phyloP scores from a whole-genome alignment of 2,329 filamentous ascomycete species.

The Xylariales sp. region DNA sequence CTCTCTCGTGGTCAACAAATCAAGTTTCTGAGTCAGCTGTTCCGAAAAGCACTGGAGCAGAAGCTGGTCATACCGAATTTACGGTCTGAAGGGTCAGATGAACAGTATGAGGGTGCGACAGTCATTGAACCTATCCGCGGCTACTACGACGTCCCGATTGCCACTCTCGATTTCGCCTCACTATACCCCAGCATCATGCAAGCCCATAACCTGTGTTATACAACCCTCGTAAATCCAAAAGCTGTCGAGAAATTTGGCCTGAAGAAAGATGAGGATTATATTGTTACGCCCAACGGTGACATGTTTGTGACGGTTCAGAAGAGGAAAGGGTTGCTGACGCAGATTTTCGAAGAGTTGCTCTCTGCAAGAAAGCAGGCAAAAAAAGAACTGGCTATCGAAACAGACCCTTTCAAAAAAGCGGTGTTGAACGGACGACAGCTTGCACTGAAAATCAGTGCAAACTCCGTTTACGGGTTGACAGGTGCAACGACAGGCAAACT shows the following conservation, averaged over 20 bases:
- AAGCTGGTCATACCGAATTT: slow-evolving; percentile 92
- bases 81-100: slow-evolving; percentile 64
- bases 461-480: slow-evolving; percentile 96
- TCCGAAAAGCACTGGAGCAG: slow-evolving; percentile 89
- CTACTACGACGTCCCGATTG: slow-evolving; percentile 93
- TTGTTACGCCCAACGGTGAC: slow-evolving; percentile 91
- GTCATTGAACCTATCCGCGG: slow-evolving; percentile 93
- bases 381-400: slow-evolving; percentile 81
- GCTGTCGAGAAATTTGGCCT: slow-evolving; percentile 72
- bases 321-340: slow-evolving; percentile 85
- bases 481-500: slow-evolving; percentile 95
- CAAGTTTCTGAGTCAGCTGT: slow-evolving; percentile 96
- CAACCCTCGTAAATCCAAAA: slow-evolving; percentile 78
- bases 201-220: slow-evolving; percentile 97
- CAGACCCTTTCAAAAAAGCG: slow-evolving; percentile 95
- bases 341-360: slow-evolving; percentile 93
- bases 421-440: slow-evolving; percentile 96
- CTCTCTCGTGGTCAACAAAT: slow-evolving; percentile 92
- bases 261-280: slow-evolving; percentile 90
- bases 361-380: slow-evolving; percentile 93
- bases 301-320: slow-evolving; percentile 85
- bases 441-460: slow-evolving; percentile 93
- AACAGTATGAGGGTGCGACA: slow-evolving; percentile 95
- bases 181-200: slow-evolving; percentile 99
- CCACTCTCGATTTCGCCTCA: slow-evolving; percentile 96